Evolutionary conservation across 2,329 filamentous ascomycete species (phyloP).

Genomic region (Microdochium nivale): DNA sequence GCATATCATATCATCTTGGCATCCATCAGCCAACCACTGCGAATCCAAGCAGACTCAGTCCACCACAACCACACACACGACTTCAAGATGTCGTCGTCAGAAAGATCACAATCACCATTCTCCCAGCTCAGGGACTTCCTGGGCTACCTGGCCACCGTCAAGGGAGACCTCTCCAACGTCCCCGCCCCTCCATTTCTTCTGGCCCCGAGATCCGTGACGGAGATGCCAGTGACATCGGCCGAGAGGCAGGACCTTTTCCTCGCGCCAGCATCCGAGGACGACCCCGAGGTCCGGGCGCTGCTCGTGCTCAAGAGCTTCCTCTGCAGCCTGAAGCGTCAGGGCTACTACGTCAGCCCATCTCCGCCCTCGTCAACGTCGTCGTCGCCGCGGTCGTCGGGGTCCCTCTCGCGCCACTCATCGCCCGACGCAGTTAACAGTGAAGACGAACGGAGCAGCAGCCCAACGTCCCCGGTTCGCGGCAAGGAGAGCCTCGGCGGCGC

Average conservation of each 20-base stretch:
- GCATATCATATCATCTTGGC: not conserved
- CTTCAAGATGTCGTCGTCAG: not conserved
- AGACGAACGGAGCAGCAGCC: not conserved
- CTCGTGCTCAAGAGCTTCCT: constrained; percentile 40
- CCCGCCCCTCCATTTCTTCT: constrained; percentile 48
- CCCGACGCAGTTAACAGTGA: not conserved
- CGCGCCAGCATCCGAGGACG: constrained; percentile 28
- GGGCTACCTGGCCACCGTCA: constrained; percentile 42
- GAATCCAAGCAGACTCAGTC: not conserved
- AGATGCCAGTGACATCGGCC: constrained; percentile 50
- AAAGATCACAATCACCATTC: constrained; percentile 12
- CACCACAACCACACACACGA: not conserved
- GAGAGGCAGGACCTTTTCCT: constrained; percentile 41
- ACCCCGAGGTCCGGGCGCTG: constrained; percentile 29
- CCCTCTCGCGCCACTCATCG: not conserved
- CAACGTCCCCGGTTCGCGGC: not conserved
- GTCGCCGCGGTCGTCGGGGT: not conserved
- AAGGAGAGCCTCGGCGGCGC: constrained; percentile 26
- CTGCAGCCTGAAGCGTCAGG: constrained; percentile 33
- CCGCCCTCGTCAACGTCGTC: not conserved
- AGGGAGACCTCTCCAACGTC: constrained; percentile 46
- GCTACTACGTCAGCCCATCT: constrained; percentile 19
- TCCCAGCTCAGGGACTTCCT: constrained; percentile 21
- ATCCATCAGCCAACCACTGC: not conserved
- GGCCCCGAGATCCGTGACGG: constrained; percentile 43